Evolutionary conservation across 768 basidiomycete species (phyloP).

Genomic region (Russula olivacea): DNA sequence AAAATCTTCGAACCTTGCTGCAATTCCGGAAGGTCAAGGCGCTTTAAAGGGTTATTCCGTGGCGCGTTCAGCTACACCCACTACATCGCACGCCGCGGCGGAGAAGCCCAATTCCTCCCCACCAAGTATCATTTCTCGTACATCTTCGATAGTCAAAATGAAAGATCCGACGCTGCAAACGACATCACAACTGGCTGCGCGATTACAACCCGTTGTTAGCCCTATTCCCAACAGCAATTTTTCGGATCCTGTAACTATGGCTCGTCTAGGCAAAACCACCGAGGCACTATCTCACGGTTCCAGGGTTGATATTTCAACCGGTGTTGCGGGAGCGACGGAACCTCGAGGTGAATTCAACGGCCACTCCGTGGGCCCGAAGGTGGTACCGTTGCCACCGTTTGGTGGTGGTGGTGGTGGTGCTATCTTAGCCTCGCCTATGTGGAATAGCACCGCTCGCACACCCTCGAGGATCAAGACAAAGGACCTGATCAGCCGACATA

Average conservation of each 20-base stretch:
- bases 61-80: not conserved
- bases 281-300: not conserved
- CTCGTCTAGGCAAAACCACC: not conserved
- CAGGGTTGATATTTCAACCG: not conserved
- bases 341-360: not conserved
- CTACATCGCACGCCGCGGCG: not conserved
- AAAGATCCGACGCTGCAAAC: not conserved
- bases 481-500: slow-evolving; percentile 21
- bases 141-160: not conserved
- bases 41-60: not conserved
- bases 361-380: not conserved
- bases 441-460: slow-evolving; percentile 3
- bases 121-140: not conserved
- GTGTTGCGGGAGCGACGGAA: not conserved
- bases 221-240: not conserved
- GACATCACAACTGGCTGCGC: not conserved
- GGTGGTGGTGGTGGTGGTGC: not conserved
- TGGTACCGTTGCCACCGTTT: not conserved
- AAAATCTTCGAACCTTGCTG: not conserved
- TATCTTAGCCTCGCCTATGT: not conserved
- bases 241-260: not conserved
- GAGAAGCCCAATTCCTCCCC: not conserved
- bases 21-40: not conserved
- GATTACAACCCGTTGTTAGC: not conserved
- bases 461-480: slow-evolving; percentile 16